These are phyloP conservation scores for Kwoniella europaea DNA, from an alignment of 768 basidiomycete genomes.

Conservation along the genomic window DNA sequence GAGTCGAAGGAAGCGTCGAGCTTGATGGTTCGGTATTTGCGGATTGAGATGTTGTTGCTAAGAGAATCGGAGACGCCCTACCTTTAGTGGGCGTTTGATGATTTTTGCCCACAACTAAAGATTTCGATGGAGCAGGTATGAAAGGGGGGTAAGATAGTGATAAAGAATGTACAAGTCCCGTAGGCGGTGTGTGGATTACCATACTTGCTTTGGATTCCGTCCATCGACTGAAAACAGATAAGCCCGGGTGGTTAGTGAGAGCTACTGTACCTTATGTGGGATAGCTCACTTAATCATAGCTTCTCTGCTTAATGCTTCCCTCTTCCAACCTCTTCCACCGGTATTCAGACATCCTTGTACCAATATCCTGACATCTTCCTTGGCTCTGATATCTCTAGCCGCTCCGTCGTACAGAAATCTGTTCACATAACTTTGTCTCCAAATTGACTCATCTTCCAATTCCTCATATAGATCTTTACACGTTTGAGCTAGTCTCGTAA, in stretches of 20 bases:
- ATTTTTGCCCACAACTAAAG: conserved; percentile 35
- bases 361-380: conserved; percentile 32
- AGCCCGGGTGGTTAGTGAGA: not conserved
- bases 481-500: conserved; percentile 32
- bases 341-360: conserved; percentile 36
- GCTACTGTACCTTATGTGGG: not conserved
- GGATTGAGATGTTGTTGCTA: conserved; percentile 7
- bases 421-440: conserved; percentile 52
- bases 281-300: conserved; percentile 49
- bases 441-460: conserved; percentile 47
- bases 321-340: conserved; percentile 47
- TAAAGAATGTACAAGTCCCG: conserved; percentile 45
- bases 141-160: conserved; percentile 52
- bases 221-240: conserved; percentile 42
- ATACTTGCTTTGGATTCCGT: conserved; percentile 35
- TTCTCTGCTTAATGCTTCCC: conserved; percentile 49
- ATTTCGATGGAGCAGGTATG: conserved; percentile 19
- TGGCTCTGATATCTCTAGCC: conserved; percentile 7
- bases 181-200: conserved; percentile 39
- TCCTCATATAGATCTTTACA: conserved; percentile 37
- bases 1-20: not conserved
- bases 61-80: conserved; percentile 1
- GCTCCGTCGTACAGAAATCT: conserved; percentile 39
- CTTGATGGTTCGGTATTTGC: not conserved
- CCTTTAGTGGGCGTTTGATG: conserved; percentile 29